Evolutionary conservation across 352 stramenopile species (phyloP), one percentile per base, ranked within the genome.

Genomic region (Plasmopara muralis): DNA sequence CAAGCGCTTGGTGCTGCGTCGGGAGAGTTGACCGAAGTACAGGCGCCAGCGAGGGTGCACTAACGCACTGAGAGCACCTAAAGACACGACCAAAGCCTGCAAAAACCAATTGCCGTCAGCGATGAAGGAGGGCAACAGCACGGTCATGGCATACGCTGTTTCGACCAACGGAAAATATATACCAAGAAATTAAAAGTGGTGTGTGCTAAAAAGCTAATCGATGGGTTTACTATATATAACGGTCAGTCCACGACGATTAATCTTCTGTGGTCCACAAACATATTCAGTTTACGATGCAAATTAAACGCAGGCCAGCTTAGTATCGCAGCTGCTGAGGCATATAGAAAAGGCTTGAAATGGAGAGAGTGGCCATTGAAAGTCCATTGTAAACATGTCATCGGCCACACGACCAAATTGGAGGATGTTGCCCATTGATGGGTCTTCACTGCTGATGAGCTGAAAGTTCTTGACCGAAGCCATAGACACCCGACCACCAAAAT

Each of bases 341-440:
- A 93, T 89, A n/a, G 77, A 68, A 55, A 95, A 94, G 10, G 85
- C 85, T 59, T 93, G 80, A 62, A 93, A 90, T 14, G 81, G 83
- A 39, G 83, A 93, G 15, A 95, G 68, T 39, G 85, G 83, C 80
- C 81, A 90, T 60, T 90, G 77, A 60, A 93, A 95, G 60, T 95
- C 85, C 78, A 95, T 92, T 49, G 84, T 92, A 53, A 94, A 95
- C 74, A 90, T 89, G 63, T 95, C 82, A 61, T 93, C 78, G 38
- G 94, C 79, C 28, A 95, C 83, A 52, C 85, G 83, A 14, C 83
- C 83, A 57, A 95, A 95, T 63, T 94, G 85, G 9, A 95, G 61
- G 18, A 94, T 85, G 50, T 92, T 90, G 47, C 79, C 78, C 81
- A 91, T 91, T 3, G 75, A 86, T 15, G 82, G 77, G 48, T 90